Evolutionary conservation across 768 basidiomycete species (phyloP), one percentile per base, ranked within the genome.

Genomic region (Kwoniella sp.): DNA sequence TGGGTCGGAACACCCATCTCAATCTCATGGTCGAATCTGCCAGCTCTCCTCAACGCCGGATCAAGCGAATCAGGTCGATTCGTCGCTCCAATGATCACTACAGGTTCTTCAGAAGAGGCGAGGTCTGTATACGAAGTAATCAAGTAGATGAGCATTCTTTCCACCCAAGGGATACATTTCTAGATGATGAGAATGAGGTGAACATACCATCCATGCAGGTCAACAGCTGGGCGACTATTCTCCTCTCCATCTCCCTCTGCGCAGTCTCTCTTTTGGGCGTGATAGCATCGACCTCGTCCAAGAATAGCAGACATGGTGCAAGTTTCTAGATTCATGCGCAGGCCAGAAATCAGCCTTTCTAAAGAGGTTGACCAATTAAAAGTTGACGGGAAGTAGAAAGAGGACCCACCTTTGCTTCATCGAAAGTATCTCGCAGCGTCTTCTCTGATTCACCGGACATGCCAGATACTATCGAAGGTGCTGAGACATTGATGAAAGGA

Each of bases 361-460:
- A 5, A 23, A 17, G 28, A 25, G 1, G 26, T 28, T 26, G 28
- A 5, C 34, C 5, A 34, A 13, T 13, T 34, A 17, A 9, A 45
- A 45, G 15, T 47, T 51, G 45, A 30, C 12, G 5, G 45, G 41
- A 29, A 17, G 22, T 38, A 2, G 47, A 79, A 29, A 17, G 22
- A 37, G 2, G 47, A 79, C 83, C 4, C 30, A 92, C 93, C 83
- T 92, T 94, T 5, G 96, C 96, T 79, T 98, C 95, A 30, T 96
- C 95, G 75, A 99, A 99, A 0, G 92, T 93, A 75, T 97, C 95
- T 48, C 96, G 83, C 4, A 99, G 82, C 0, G 93, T 94, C 83
- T 95, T 98, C 79, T 99, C 96, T 0, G 92, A 94, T 81, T 99
- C 96, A 52, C 96, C 96, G 0, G 93, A 96, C 93, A 98, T 96